A percentile compares a stretch with the other conserved stretches of the same genome.
Conservation (phyloP, 768 basidiomycete species). For the Porphyrellus cyaneotinctus region DNA sequence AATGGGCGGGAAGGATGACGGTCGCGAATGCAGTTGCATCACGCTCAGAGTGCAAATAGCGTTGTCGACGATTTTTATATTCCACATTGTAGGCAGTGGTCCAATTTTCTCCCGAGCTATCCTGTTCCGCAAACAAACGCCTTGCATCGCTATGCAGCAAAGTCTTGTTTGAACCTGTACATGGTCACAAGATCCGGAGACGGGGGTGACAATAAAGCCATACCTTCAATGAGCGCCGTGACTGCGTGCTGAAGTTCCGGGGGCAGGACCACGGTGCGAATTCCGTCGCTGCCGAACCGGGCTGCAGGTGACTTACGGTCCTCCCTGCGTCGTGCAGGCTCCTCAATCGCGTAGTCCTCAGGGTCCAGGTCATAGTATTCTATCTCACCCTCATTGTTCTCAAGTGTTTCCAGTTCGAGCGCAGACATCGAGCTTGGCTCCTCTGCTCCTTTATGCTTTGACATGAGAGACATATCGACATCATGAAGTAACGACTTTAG, state of each 20-base stretch:
- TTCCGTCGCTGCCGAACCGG: constrained; percentile 66
- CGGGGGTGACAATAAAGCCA: constrained; percentile 11
- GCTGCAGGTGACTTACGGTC: constrained; percentile 78
- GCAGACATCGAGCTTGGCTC: constrained; percentile 21
- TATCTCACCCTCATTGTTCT: constrained; percentile 33
- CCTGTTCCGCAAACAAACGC: constrained; percentile 55
- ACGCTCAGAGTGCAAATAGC: constrained; percentile 53
- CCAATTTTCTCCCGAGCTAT: constrained; percentile 43
- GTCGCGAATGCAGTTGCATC: constrained; percentile 85
- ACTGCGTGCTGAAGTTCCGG: constrained; percentile 67
- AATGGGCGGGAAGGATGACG: constrained; percentile 82
- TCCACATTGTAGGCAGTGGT: constrained; percentile 48
- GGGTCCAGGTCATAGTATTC: constrained; percentile 31
- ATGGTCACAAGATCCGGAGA: constrained; percentile 9
- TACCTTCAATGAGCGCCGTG: constrained; percentile 62
- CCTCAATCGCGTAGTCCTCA: constrained; percentile 29
- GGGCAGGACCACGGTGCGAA: constrained; percentile 72
- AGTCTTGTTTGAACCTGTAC: constrained; percentile 57
- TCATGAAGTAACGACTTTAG: constrained; percentile 59
- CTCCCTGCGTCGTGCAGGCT: constrained; percentile 26
- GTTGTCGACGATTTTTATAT: constrained; percentile 60
- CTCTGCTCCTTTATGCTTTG: constrained; percentile 33
- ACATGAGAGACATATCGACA: constrained; percentile 58
- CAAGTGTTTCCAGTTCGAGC: constrained; percentile 55
- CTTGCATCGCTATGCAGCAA: constrained; percentile 66